These are phyloP conservation scores for Aspergillaceae sp. DNA, from an alignment of 2,329 filamentous ascomycete species.

Conservation along the genomic window DNA sequence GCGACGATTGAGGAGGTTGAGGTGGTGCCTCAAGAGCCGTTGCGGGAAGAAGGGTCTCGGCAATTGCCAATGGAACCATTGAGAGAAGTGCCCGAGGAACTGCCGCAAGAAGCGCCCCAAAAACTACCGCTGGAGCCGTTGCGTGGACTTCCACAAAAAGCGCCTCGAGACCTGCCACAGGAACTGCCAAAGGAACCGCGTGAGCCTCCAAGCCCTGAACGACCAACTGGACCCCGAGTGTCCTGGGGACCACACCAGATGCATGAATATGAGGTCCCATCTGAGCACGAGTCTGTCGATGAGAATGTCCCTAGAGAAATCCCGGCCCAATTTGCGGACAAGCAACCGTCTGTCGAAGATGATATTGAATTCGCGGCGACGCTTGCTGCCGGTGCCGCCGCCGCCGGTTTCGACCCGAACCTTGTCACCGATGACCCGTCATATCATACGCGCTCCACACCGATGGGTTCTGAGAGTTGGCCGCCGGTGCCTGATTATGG, in stretches of 20 bases:
- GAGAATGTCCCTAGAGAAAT: conserved; percentile 9
- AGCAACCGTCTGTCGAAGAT: background rate
- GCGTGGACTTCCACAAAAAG: no score
- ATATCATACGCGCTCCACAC: conserved; percentile 56
- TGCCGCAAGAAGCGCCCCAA: no score
- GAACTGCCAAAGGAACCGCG: conserved; percentile 23
- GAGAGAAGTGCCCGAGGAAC: no score
- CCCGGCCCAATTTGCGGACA: conserved; percentile 7
- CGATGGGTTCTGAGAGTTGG: conserved; percentile 46
- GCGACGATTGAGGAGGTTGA: background rate
- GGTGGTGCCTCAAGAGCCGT: no score
- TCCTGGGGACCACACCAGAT: conserved; percentile 59
- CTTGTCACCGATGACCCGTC: conserved; percentile 59
- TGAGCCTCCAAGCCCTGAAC: conserved; percentile 18
- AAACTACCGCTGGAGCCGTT: no score
- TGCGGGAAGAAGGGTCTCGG: no score
- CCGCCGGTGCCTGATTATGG: conserved; percentile 40
- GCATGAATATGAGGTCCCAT: conserved; percentile 55
- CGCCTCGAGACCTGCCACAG: no score
- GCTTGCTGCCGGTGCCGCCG: conserved; percentile 58
- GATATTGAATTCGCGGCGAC: conserved; percentile 63
- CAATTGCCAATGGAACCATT: no score
- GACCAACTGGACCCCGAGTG: conserved; percentile 44
- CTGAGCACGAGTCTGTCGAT: conserved; percentile 28
- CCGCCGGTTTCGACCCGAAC: conserved; percentile 62